Evolutionary conservation across 306 rosid genomes (phyloP).

Genomic region (Cucumis cinereus): DNA sequence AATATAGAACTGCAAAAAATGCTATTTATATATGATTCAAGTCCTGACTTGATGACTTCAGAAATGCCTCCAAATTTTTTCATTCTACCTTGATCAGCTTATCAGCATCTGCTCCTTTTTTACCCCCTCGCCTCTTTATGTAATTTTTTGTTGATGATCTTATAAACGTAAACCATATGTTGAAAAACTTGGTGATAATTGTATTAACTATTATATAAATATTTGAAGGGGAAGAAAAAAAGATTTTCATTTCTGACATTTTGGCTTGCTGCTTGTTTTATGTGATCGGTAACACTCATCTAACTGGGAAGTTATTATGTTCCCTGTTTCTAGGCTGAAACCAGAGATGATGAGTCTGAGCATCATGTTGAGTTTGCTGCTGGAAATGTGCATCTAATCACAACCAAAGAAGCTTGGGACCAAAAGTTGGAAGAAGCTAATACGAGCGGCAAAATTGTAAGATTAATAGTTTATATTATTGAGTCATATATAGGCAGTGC

Average conservation of each 20-base stretch:
- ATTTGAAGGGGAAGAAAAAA: not conserved
- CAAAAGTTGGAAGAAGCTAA: slow-evolving; percentile 79
- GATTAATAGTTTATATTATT: slow-evolving; percentile 12
- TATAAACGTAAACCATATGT: not conserved
- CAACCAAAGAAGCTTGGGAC: slow-evolving; percentile 73
- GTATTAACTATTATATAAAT: not conserved
- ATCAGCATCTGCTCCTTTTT: not conserved
- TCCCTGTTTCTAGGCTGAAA: slow-evolving; percentile 26
- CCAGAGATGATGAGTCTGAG: slow-evolving; percentile 39
- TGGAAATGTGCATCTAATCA: slow-evolving; percentile 66
- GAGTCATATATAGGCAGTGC: not conserved
- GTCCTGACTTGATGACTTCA: not conserved
- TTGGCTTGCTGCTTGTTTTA: not conserved
- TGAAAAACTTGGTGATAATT: not conserved
- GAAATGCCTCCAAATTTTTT: not conserved
- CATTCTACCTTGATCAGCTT: not conserved
- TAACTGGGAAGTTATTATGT: slow-evolving; percentile 16
- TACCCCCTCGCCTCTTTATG: not conserved
- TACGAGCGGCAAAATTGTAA: slow-evolving; percentile 67
- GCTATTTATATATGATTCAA: not conserved
- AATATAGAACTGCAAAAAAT: not conserved
- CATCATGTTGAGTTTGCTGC: slow-evolving; percentile 44
- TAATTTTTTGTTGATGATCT: not conserved
- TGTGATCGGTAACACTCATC: not conserved
- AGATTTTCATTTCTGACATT: not conserved